Base-by-base conservation (phyloP, 441 rosid species). In the Eutrema salsugineum region DNA sequence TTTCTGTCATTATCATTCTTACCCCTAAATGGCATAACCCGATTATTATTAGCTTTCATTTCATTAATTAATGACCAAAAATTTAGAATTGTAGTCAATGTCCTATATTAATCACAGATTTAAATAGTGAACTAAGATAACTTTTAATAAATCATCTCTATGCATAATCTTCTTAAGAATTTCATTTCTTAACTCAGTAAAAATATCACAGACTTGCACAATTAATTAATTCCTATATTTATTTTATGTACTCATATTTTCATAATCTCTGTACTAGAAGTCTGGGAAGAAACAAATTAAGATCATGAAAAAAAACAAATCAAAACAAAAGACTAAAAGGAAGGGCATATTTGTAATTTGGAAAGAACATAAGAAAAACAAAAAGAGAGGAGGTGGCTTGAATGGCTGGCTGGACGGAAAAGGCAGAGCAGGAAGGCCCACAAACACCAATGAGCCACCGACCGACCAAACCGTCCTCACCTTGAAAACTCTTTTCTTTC, bases 381-480 rank as follows among this genome's bases (percentile, higher is more conserved):
- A 76, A 76, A 76, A 62, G 71, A 61, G 79, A 69, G 44, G 64
- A 20, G 68, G 57, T 53, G 73, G 63, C 44, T 33, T 50, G 46
- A 59, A 24, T 24, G 50, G 61, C 68, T 73, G 83, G 79, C 76
- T 72, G 78, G 87, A 77, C 79, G 67, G 69, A 62, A 72, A 77
- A 80, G 82, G 85, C 77, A 78, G 51, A 83, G 82, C 72, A 35
- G 20, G 8, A 51, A 19, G 79, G 66, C 79, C 75, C 75, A 76
- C 71, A 16, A 6, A 11, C 22, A 48, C 76, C 71, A 63, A 70
- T 76, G 67, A 76, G 71, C 70, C 66, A 47, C 66, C 71, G 88
- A 84, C 97, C 94, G 92, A 80, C 94, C 94, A 84, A 82, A 82
- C 90, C 91, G 91, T 76, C 91, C 85, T 50, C 59, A 38, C 11